Percentiles rank a stretch among this genome's conserved stretches.
phyloP scores from a whole-genome alignment of 148 eudicot species.

The Rhododendron molle region DNA sequence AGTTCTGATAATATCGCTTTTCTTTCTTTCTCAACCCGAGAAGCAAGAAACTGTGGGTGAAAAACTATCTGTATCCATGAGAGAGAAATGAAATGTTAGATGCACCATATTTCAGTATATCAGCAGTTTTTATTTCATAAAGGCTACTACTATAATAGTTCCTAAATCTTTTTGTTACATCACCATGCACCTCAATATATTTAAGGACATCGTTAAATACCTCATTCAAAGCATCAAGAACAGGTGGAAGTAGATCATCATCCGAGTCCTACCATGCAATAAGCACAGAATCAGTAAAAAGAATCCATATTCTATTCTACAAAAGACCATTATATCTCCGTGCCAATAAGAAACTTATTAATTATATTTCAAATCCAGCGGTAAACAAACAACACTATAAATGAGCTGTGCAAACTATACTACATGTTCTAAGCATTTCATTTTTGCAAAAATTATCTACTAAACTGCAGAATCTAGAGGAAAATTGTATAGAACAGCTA shows the following conservation, averaged over 20 bases:
- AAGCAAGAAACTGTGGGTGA: slow-evolving; percentile 86
- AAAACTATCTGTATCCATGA: slow-evolving; percentile 73
- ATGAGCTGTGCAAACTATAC: neutral
- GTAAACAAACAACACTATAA: neutral
- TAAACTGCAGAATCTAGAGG: neutral
- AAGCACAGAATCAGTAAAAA: neutral
- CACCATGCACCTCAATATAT: neutral
- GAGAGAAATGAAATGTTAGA: neutral
- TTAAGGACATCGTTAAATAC: slow-evolving; percentile 28
- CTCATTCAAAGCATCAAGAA: slow-evolving; percentile 97
- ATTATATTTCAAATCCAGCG: neutral
- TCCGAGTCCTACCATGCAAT: slow-evolving; percentile 62
- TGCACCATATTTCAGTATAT: neutral
- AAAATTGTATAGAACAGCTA: neutral
- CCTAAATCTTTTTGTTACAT: neutral
- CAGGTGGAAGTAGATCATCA: slow-evolving; percentile 83
- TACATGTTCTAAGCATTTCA: neutral
- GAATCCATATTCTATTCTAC: slow-evolving; percentile 1
- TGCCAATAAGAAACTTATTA: neutral
- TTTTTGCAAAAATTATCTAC: neutral
- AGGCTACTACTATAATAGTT: neutral
- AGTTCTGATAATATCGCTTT: slow-evolving; percentile 95
- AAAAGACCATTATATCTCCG: neutral
- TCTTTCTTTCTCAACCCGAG: slow-evolving; percentile 99
- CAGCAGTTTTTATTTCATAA: neutral